Base-by-base conservation (phyloP, 2,329 filamentous ascomycete species). In the Penicillium psychrosexuale region DNA sequence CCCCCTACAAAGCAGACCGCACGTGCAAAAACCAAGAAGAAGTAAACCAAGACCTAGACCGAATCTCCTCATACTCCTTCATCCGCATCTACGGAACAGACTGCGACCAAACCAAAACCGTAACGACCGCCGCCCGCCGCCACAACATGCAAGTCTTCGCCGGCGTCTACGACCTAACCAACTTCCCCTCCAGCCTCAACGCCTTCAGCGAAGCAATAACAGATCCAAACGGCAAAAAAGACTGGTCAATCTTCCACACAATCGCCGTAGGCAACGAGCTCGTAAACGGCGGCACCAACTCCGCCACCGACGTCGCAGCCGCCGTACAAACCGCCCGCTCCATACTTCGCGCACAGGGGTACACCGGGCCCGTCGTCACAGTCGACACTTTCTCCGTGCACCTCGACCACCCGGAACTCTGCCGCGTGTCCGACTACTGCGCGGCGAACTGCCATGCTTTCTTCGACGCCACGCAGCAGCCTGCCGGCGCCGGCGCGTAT, bases 391-490 rank as follows among this genome's bases (percentile, higher is more conserved):
- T 90, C 65, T 80, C 83, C 22, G 85, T 87, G 5, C 80, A 85
- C n/a, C 76, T 86, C 45, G 74, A 77, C 47, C 82, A 93, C 63
- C 86, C 87, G 0, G 75, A 82, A 48, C 80, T 96, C 45, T 95
- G 91, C 74, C 72, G 84, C 27, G 80, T 78, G 43, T 89, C 88
- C 1, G 90, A 95, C 67, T 90, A 89, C 75, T 90, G 87, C 66
- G 88, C 90, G 15, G 83, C 88, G 69, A 96, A 96, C 74, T 84
- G 85, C 61, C 91, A 96, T 72, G 83, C 90, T 12, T 96, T 91
- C 81, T 96, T 94, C 72, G 88, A 95, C 64, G 73, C 78, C 3
- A 83, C 82, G 44, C 82, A 82, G 27, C 70, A 72, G 2, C 82
- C 90, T 1, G 72, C 76, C 0, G 72, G 83, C 31, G 85, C 90